Conservation (phyloP, 768 basidiomycete species). For the Calocybe cyanea region DNA sequence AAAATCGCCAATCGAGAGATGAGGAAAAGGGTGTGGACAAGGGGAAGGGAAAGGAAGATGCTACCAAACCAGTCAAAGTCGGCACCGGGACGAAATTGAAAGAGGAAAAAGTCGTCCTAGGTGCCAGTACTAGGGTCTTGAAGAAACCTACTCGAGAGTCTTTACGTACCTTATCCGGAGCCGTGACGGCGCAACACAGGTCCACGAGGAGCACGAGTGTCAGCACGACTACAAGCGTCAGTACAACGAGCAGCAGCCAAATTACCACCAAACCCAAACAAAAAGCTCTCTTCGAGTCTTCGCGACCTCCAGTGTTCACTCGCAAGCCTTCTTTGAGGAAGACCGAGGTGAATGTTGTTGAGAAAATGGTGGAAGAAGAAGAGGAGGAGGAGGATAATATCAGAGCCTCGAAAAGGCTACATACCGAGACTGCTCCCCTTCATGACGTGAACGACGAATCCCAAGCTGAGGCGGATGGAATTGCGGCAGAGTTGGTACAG, state of each 20-base stretch:
- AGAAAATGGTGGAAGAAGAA: conserved; percentile 32
- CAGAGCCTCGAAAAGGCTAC: conserved; percentile 59
- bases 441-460: conserved; percentile 31
- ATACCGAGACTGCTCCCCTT: conserved; percentile 43
- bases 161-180: conserved; percentile 31
- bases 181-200: conserved; percentile 15
- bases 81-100: too few species aligned
- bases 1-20: conserved; percentile 20
- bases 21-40: neutral
- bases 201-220: conserved; percentile 8
- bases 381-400: conserved; percentile 41
- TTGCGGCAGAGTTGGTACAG: conserved; percentile 35
- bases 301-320: conserved; percentile 8
- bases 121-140: conserved; percentile 21
- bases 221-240: neutral
- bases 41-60: conserved; percentile 29
- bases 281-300: neutral
- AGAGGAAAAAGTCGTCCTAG: too few species aligned
- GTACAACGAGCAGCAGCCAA: conserved; percentile 7
- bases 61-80: too few species aligned
- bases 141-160: conserved; percentile 30
- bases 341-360: conserved; percentile 20
- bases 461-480: conserved; percentile 30
- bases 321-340: conserved; percentile 16
- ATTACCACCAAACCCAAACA: neutral